These are phyloP conservation scores for Malus hybrid DNA, from an alignment of 331 rosid genomes.

Conservation along the genomic window DNA sequence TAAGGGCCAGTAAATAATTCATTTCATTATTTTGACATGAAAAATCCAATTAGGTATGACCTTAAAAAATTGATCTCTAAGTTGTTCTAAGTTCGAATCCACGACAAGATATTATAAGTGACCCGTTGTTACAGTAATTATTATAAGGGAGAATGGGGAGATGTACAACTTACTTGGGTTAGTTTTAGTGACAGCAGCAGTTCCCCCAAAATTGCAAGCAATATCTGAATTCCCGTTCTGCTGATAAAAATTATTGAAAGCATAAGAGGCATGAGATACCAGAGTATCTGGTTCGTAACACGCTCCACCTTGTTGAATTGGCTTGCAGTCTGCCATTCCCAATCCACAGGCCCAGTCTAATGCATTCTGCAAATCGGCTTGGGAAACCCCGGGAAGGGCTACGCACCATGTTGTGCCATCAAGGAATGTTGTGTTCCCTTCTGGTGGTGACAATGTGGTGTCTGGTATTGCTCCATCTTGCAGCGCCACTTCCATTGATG, in stretches of 20 bases:
- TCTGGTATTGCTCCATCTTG: slow-evolving; percentile 44
- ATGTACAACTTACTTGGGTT: slow-evolving; percentile 53
- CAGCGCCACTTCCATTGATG: slow-evolving; percentile 26
- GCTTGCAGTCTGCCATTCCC: slow-evolving; percentile 60
- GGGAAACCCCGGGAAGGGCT: slow-evolving; percentile 71
- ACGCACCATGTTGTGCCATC: slow-evolving; percentile 94
- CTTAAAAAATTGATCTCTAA: background rate
- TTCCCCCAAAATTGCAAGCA: slow-evolving; percentile 95
- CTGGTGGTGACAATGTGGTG: slow-evolving; percentile 67
- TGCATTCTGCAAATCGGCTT: slow-evolving; percentile 77
- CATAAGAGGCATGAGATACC: slow-evolving; percentile 89
- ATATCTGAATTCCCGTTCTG: slow-evolving; percentile 86
- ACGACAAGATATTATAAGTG: background rate
- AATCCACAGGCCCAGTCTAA: slow-evolving; percentile 96
- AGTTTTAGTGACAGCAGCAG: slow-evolving; percentile 50
- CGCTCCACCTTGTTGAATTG: slow-evolving; percentile 51
- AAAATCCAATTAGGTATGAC: background rate
- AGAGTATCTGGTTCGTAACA: slow-evolving; percentile 77
- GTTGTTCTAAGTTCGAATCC: background rate
- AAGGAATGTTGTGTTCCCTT: slow-evolving; percentile 86
- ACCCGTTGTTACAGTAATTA: background rate
- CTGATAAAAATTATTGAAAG: slow-evolving; percentile 74
- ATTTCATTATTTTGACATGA: background rate
- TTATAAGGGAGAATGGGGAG: background rate
- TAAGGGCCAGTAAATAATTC: background rate